These are phyloP conservation scores for Verticillium zaregamsianum DNA, from an alignment of 2,329 filamentous ascomycete genomes.

Conservation along the genomic window DNA sequence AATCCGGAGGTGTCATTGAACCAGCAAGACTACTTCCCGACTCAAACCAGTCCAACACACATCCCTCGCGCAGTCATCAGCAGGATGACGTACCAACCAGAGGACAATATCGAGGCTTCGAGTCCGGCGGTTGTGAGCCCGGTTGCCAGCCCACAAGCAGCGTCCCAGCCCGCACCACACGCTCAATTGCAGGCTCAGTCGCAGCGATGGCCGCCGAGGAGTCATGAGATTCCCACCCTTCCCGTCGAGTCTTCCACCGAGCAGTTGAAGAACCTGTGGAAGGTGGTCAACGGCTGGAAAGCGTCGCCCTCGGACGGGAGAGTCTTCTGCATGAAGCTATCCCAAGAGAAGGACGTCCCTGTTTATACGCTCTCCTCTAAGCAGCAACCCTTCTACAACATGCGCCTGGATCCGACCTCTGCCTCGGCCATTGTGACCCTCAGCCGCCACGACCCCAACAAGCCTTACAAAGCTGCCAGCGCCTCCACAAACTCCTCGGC, in stretches of 20 bases:
- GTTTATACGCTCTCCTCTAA: constrained; percentile 62
- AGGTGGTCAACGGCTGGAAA: constrained; percentile 66
- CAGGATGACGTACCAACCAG: constrained; percentile 55
- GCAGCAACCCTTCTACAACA: constrained; percentile 62
- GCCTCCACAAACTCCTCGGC: constrained; percentile 20
- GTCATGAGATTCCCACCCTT: constrained; percentile 36
- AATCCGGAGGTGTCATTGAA: constrained; percentile 63
- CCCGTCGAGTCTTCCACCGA: constrained; percentile 53
- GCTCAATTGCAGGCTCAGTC: constrained; percentile 17
- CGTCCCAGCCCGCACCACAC: constrained; percentile 10
- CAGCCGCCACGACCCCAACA: constrained; percentile 56
- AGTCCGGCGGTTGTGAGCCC: constrained; percentile 9
- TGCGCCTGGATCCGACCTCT: constrained; percentile 61
- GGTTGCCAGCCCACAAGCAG: background rate
- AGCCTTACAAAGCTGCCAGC: constrained; percentile 42
- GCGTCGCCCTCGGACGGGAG: constrained; percentile 55
- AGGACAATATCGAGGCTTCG: constrained; percentile 19
- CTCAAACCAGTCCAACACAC: constrained; percentile 57
- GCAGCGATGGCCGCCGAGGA: constrained; percentile 18
- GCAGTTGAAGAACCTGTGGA: constrained; percentile 63
- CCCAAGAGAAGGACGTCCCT: constrained; percentile 54
- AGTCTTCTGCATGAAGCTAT: constrained; percentile 55
- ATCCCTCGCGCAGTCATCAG: constrained; percentile 64
- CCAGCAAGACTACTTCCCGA: constrained; percentile 68
- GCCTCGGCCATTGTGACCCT: constrained; percentile 58